Evolutionary conservation across 208 protist genomes (phyloP), one percentile per base, ranked within the genome.

Genomic region (Trypanosoma platydactyli): DNA sequence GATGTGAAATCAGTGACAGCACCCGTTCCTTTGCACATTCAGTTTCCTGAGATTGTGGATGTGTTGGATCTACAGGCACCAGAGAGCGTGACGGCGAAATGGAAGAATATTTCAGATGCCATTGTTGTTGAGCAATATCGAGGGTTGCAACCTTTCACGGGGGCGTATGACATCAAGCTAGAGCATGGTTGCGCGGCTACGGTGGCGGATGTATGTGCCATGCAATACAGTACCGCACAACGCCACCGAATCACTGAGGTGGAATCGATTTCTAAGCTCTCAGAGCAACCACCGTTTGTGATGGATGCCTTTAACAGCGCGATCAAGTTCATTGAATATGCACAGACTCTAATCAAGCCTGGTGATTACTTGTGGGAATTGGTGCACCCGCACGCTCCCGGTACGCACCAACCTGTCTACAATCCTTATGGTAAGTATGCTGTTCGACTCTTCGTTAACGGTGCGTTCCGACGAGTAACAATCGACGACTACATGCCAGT

Each of bases 261-360:
- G 24, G 83, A 89, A 68, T 75, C 78, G 40, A 79, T 95, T 9
- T 66, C 76, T 50, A 76, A 80, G n/a, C 73, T 95, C 9, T 46
- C 66, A 16, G 59, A 83, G 25, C 71, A 80, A 3, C 89, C 89
- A 59, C 86, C 86, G n/a, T 94, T 94, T 76, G 71, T 95, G 40
- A 97, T 97, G 92, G 78, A 81, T 52, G 86, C 88, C 24, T 95
- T 95, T 76, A 94, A 97, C 76, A 94, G 83, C 69, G 86, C 74
- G 13, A 52, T 97, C 29, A 54, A 82, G 18, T 81, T 79, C 27
- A 70, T 95, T 35, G 79, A 91, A 54, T 54, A 85, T 52, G 70
- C 69, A 49, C 82, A 95, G 74, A 63, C 71, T 12, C 56, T 78
- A 51, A 68, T 94, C 18, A 68, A 59, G 7, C 41, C 50, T 13